These are phyloP conservation scores for Aphanomyces astaci DNA, from an alignment of 352 stramenopile species.

Conservation along the genomic window DNA sequence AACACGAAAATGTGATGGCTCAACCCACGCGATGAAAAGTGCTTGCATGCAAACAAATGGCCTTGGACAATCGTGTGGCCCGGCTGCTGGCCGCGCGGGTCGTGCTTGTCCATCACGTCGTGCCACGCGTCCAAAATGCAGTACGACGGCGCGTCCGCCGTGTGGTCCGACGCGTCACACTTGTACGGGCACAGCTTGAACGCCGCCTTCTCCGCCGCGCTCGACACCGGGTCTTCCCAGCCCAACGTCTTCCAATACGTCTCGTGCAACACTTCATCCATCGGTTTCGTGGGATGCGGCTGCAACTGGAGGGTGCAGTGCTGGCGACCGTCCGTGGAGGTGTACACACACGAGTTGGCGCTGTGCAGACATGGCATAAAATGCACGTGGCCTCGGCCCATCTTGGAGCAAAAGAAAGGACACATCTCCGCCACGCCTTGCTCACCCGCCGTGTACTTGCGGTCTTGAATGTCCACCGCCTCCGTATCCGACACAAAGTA, in stretches of 20 bases:
- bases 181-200: conserved; percentile 70
- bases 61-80: conserved; percentile 37
- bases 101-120: background rate
- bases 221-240: conserved; percentile 65
- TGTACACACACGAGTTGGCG: conserved; percentile 40
- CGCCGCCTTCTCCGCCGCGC: conserved; percentile 39
- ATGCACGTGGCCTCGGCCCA: conserved; percentile 65
- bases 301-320: conserved; percentile 53
- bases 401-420: conserved; percentile 73
- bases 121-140: conserved; percentile 69
- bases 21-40: conserved; percentile 39
- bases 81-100: conserved; percentile 24
- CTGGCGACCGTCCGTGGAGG: conserved; percentile 43
- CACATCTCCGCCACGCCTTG: conserved; percentile 68
- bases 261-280: conserved; percentile 67
- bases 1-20: conserved; percentile 77
- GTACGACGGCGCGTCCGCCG: conserved; percentile 38
- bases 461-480: conserved; percentile 59
- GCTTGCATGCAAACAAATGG: conserved; percentile 71
- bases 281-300: conserved; percentile 40
- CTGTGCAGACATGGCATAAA: conserved; percentile 58
- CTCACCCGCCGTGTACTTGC: conserved; percentile 64
- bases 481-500: conserved; percentile 49
- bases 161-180: conserved; percentile 60
- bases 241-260: conserved; percentile 68